Conservation (phyloP, 345 rosid species). For the Atalantia buxifolia region DNA sequence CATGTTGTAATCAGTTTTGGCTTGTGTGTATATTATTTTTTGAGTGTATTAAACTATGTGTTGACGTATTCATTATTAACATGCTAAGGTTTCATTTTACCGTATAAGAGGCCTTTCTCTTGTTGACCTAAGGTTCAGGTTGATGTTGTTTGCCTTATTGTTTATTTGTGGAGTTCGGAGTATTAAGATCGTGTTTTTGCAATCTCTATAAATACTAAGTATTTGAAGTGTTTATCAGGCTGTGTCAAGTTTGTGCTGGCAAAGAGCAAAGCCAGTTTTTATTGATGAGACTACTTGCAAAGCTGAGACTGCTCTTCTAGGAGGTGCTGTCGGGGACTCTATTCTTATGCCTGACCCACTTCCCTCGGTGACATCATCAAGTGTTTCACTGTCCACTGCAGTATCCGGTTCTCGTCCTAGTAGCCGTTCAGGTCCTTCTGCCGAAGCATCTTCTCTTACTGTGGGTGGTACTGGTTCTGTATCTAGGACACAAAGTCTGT, state of each 20-base stretch:
- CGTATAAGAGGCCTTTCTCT: not conserved
- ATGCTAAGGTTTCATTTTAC: not conserved
- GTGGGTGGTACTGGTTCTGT: slow-evolving; percentile 34
- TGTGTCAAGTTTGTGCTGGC: slow-evolving; percentile 95
- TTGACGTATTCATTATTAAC: not conserved
- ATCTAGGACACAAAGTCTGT: slow-evolving; percentile 31
- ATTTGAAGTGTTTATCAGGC: slow-evolving; percentile 50
- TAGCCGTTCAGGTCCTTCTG: slow-evolving; percentile 33
- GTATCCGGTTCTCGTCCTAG: slow-evolving; percentile 43
- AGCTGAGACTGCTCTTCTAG: slow-evolving; percentile 89
- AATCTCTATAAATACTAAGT: slow-evolving; percentile 20
- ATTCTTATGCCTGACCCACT: slow-evolving; percentile 97
- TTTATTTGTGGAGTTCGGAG: not conserved
- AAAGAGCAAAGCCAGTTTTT: slow-evolving; percentile 82
- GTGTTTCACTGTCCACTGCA: slow-evolving; percentile 47
- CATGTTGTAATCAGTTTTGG: not conserved
- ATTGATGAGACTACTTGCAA: slow-evolving; percentile 78
- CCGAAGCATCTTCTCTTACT: slow-evolving; percentile 36
- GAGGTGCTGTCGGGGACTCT: slow-evolving; percentile 83
- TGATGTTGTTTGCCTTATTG: not conserved
- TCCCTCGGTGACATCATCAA: slow-evolving; percentile 63
- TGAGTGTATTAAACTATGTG: not conserved
- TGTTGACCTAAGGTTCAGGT: not conserved
- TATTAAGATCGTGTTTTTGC: slow-evolving; percentile 10
- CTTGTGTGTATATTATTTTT: not conserved